Percentiles rank a stretch among this genome's conserved stretches.
These are phyloP conservation scores for Nakazawaea peltata DNA, from an alignment of 805 yeast genomes.

Conservation along the genomic window DNA sequence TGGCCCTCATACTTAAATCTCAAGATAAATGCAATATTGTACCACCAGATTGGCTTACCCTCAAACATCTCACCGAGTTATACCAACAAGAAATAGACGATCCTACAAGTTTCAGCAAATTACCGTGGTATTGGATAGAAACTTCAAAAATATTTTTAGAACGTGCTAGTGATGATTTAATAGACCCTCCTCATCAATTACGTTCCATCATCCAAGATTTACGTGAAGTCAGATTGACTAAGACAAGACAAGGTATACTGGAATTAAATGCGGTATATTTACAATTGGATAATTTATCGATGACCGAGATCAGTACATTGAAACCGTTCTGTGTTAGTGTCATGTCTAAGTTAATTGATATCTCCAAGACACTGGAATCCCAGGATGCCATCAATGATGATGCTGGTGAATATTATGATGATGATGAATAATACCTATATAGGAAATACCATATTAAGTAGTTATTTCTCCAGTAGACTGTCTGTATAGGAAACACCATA, in stretches of 20 bases:
- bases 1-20: constrained; percentile 72
- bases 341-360: constrained; percentile 57
- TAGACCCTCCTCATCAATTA: constrained; percentile 63
- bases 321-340: constrained; percentile 74
- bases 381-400: neutral
- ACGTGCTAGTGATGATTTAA: constrained; percentile 69
- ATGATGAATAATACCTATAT: neutral
- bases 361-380: constrained; percentile 2
- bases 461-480: neutral
- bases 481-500: too few relatives aligned
- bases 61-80: constrained; percentile 40
- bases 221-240: constrained; percentile 73
- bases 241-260: constrained; percentile 71
- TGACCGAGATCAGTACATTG: constrained; percentile 81
- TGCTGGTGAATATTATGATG: neutral
- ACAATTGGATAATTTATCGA: constrained; percentile 72
- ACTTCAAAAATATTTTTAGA: constrained; percentile 60
- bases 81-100: constrained; percentile 60
- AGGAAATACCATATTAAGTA: neutral
- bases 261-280: constrained; percentile 78
- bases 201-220: constrained; percentile 73
- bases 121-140: constrained; percentile 91
- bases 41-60: constrained; percentile 78
- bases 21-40: constrained; percentile 83
- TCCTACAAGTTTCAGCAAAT: constrained; percentile 50